Percentiles rank a stretch among this genome's conserved stretches.
phyloP scores from a whole-genome alignment of 164 flowering plant genomes.

The Umbellularia californica region DNA sequence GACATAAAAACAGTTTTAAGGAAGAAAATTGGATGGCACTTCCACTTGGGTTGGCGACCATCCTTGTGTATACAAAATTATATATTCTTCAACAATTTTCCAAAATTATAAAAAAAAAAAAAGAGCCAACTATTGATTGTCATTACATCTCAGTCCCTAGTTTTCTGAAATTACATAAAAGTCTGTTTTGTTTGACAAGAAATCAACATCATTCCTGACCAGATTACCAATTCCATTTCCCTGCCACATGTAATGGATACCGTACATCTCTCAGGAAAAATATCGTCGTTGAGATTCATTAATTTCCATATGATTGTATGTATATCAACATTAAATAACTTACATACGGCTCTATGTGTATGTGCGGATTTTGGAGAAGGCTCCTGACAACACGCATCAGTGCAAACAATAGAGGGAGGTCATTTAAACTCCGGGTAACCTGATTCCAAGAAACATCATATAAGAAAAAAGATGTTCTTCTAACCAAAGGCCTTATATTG shows the following conservation, averaged over 20 bases:
- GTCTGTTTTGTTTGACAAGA: too few relatives aligned
- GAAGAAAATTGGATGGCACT: too few relatives aligned
- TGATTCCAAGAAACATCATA: constrained; percentile 15
- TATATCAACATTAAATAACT: constrained; percentile 28
- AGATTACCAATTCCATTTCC: background rate
- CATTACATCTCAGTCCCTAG: background rate
- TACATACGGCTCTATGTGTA: constrained; percentile 97
- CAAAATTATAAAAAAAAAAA: too few relatives aligned
- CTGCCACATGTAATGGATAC: background rate
- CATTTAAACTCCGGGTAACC: constrained; percentile 74
- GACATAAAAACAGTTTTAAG: too few relatives aligned
- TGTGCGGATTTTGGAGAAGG: constrained; percentile 89
- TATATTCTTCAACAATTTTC: too few relatives aligned
- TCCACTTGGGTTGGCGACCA: too few relatives aligned
- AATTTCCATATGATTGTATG: background rate
- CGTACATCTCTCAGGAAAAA: background rate
- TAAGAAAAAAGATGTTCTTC: background rate
- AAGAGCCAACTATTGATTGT: background rate
- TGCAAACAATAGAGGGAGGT: constrained; percentile 60
- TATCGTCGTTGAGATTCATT: background rate
- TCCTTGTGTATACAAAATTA: too few relatives aligned
- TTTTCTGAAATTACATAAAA: too few relatives aligned
- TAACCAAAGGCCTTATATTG: background rate
- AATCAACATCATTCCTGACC: background rate
- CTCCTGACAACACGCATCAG: constrained; percentile 87